Conservation (phyloP, 2,329 filamentous ascomycete genomes). For the Pseudofabraea citricarpa region DNA sequence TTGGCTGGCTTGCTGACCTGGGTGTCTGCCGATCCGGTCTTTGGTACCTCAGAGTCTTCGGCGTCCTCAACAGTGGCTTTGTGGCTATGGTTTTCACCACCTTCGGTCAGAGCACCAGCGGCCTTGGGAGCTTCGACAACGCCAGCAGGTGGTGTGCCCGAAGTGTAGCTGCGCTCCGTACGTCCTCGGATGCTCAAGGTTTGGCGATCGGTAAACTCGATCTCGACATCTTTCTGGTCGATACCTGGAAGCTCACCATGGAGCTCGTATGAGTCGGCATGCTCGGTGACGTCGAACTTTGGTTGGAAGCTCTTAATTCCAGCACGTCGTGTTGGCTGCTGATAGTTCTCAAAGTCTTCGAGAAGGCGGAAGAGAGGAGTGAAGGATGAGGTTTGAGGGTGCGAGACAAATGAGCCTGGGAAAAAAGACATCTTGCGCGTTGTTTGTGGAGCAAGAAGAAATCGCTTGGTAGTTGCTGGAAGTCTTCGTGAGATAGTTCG, state of each 20-base stretch:
- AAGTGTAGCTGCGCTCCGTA: conserved; percentile 58
- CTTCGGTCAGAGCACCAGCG: conserved; percentile 37
- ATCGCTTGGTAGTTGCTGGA: conserved; percentile 9
- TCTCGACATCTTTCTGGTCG: conserved; percentile 66
- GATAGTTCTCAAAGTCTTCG: conserved; percentile 57
- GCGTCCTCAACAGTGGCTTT: conserved; percentile 58
- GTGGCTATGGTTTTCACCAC: conserved; percentile 37
- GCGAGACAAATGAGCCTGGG: conserved; percentile 38
- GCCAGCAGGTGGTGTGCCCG: conserved; percentile 37
- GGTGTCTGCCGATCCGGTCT: conserved; percentile 6
- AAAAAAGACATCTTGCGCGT: conserved; percentile 55
- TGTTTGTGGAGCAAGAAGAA: conserved; percentile 20
- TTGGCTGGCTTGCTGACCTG: conserved; percentile 8
- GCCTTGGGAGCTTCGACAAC: conserved; percentile 38
- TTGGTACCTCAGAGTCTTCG: conserved; percentile 13
- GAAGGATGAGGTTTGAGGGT: conserved; percentile 42
- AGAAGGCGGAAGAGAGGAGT: conserved; percentile 59
- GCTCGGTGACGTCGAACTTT: conserved; percentile 75
- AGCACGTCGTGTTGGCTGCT: conserved; percentile 12
- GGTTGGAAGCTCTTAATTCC: conserved; percentile 56
- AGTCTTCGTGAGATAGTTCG: conserved; percentile 15
- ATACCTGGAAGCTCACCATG: conserved; percentile 77
- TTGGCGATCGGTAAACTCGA: conserved; percentile 75
- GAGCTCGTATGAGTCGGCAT: conserved; percentile 64
- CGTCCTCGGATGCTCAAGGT: conserved; percentile 68